Evolutionary conservation across 768 basidiomycete species (phyloP).

Genomic region (Suillus subalutaceus): DNA sequence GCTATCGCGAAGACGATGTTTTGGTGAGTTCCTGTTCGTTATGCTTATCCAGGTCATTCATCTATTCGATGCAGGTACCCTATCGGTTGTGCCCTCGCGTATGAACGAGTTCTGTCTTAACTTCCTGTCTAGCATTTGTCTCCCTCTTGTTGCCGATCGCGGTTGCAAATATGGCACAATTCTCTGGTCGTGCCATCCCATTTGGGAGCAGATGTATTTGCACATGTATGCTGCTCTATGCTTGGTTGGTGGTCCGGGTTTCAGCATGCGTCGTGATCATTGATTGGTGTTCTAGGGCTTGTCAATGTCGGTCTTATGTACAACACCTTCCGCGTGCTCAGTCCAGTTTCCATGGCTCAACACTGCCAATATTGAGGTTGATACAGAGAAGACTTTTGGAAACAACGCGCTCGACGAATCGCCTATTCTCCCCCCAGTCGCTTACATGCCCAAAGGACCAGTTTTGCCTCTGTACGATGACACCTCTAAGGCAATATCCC

Average conservation of each 20-base stretch:
- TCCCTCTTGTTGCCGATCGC: constrained; percentile 62
- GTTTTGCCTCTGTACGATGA: constrained; percentile 7
- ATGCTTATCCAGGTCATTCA: constrained; percentile 14
- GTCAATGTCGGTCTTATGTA: constrained; percentile 68
- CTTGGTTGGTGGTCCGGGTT: constrained; percentile 46
- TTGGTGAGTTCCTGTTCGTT: constrained; percentile 48
- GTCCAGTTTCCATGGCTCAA: constrained; percentile 46
- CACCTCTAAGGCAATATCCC: neutral
- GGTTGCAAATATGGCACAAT: constrained; percentile 48
- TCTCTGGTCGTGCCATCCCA: constrained; percentile 53
- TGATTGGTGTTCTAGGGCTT: constrained; percentile 44
- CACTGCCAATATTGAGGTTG: constrained; percentile 8
- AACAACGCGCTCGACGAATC: constrained; percentile 27
- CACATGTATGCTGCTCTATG: constrained; percentile 51
- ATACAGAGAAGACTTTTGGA: constrained; percentile 25
- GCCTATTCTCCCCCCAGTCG: constrained; percentile 13
- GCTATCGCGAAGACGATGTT: constrained; percentile 70
- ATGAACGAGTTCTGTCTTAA: neutral
- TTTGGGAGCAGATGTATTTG: constrained; percentile 51
- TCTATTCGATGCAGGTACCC: constrained; percentile 50
- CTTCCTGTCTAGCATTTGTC: constrained; percentile 53
- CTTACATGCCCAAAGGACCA: constrained; percentile 11
- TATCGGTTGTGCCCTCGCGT: constrained; percentile 45
- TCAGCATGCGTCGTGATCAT: neutral
- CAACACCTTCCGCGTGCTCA: constrained; percentile 68